A percentile compares a stretch with the other conserved stretches of the same genome.
phyloP scores from a whole-genome alignment of 2,329 filamentous ascomycete species.

The Curvularia verruculosa region DNA sequence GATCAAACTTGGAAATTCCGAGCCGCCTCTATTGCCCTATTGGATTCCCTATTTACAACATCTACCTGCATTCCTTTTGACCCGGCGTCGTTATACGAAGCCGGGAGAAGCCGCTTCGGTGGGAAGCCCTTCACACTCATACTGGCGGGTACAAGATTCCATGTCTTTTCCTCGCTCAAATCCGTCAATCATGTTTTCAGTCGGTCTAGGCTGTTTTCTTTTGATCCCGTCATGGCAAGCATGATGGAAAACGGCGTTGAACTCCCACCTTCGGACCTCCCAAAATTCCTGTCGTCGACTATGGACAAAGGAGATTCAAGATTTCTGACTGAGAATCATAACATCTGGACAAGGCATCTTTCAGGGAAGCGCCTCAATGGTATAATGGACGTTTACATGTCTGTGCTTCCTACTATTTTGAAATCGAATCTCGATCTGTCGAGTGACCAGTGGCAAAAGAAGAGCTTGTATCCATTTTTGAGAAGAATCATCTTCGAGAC shows the following conservation, averaged over 20 bases:
- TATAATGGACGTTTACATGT: conserved; percentile 1
- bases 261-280: not conserved
- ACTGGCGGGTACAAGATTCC: not conserved
- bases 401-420: not conserved
- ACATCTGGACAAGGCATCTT: not conserved
- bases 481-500: conserved; percentile 1
- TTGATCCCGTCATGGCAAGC: conserved; percentile 4
- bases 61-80: not conserved
- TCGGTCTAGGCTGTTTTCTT: not conserved
- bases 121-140: conserved; percentile 2
- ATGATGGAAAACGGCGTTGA: conserved; percentile 4
- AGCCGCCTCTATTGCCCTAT: conserved; percentile 1
- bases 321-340: conserved; percentile 1
- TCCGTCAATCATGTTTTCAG: conserved; percentile 1
- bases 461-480: not conserved
- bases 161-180: not conserved
- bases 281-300: not conserved
- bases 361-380: not conserved
- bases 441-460: not conserved
- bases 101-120: not conserved
- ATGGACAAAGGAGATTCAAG: not conserved
- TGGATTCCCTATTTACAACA: not conserved
- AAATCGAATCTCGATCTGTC: not conserved
- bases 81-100: not conserved
- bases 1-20: not conserved